These are phyloP conservation scores for Boletus insuetus DNA, from an alignment of 768 basidiomycete species.

Conservation along the genomic window DNA sequence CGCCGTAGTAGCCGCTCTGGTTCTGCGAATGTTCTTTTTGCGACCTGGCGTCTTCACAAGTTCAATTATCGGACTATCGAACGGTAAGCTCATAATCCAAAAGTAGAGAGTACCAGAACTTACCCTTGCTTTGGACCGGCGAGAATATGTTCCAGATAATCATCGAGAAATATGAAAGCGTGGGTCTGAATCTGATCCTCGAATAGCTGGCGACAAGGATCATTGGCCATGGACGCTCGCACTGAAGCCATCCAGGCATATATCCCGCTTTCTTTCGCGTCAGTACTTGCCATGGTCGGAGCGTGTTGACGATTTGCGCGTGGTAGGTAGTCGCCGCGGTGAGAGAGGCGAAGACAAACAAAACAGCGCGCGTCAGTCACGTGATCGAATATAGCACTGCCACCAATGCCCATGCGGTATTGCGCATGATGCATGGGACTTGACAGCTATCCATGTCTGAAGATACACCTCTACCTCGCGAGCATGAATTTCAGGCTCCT, in stretches of 20 bases:
- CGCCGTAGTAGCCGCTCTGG: slow-evolving; percentile 40
- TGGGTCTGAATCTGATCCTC: slow-evolving; percentile 72
- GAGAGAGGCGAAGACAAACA: slow-evolving; percentile 13
- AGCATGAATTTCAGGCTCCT: slow-evolving; percentile 28
- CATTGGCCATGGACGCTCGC: slow-evolving; percentile 65
- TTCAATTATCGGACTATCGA: slow-evolving; percentile 64
- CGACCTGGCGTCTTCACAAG: slow-evolving; percentile 83
- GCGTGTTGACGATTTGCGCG: not conserved
- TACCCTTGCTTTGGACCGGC: slow-evolving; percentile 67
- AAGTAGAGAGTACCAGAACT: slow-evolving; percentile 14
- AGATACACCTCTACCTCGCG: not conserved
- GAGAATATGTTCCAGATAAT: slow-evolving; percentile 71
- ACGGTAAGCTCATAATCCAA: not conserved
- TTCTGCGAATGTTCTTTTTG: slow-evolving; percentile 56
- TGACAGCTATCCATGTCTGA: slow-evolving; percentile 10
- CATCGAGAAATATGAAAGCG: slow-evolving; percentile 77
- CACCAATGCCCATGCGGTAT: not conserved
- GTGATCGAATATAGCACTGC: slow-evolving; percentile 15
- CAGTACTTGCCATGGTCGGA: slow-evolving; percentile 9
- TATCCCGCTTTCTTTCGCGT: slow-evolving; percentile 41
- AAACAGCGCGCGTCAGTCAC: slow-evolving; percentile 27
- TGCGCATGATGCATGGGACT: no score
- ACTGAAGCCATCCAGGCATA: slow-evolving; percentile 67
- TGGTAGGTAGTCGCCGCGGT: not conserved
- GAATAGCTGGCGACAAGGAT: slow-evolving; percentile 68